Conservation (phyloP, 2,329 filamentous ascomycete species). For the Shiraia bambusicola region DNA sequence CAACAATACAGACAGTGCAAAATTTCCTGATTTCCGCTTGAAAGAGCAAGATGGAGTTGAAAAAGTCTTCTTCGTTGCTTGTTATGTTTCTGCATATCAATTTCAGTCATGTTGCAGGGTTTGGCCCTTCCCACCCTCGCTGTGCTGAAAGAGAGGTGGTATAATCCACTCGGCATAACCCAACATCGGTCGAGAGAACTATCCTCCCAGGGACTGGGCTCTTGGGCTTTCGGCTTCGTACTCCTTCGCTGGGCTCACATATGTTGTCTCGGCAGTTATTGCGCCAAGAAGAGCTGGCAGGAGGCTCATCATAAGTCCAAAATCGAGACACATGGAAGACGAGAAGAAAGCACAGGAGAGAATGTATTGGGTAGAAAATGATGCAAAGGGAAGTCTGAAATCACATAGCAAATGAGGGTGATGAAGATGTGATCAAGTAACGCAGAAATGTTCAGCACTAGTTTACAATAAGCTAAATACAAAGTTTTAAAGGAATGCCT, state of each 20-base stretch:
- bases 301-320: background rate
- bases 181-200: slow-evolving; percentile 1
- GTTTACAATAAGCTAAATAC: too few relatives aligned
- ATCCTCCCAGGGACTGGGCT: slow-evolving; percentile 1
- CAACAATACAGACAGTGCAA: background rate
- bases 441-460: too few relatives aligned
- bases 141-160: slow-evolving; percentile 9
- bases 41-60: slow-evolving; percentile 3
- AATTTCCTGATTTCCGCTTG: slow-evolving; percentile 4
- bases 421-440: too few relatives aligned
- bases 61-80: slow-evolving; percentile 2
- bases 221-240: slow-evolving; percentile 3
- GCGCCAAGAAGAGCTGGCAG: background rate
- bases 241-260: background rate
- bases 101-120: slow-evolving; percentile 6
- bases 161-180: background rate
- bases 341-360: background rate
- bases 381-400: too few relatives aligned
- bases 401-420: too few relatives aligned
- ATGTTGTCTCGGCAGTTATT: background rate
- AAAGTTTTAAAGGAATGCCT: too few relatives aligned
- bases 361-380: background rate
- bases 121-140: slow-evolving; percentile 7
- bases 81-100: slow-evolving; percentile 6
- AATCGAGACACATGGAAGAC: background rate